phyloP scores from a whole-genome alignment of 768 basidiomycete genomes.

The Termitomyces sp. region DNA sequence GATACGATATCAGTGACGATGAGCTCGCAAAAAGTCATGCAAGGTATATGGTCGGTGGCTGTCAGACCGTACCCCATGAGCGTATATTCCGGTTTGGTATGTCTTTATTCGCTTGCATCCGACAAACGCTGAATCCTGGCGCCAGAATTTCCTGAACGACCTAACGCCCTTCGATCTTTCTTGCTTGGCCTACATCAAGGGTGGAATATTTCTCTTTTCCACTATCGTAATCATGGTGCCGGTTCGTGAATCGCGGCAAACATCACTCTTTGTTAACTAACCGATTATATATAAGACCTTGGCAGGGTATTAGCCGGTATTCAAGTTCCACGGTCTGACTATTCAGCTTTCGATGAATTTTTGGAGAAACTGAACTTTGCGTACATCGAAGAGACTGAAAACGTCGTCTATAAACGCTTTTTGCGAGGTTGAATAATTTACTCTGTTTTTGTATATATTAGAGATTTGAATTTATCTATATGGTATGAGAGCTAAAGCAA shows the following conservation, averaged over 20 bases:
- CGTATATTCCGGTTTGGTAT: constrained; percentile 89
- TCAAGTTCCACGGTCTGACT: constrained; percentile 75
- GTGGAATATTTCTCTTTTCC: constrained; percentile 97
- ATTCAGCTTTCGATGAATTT: constrained; percentile 65
- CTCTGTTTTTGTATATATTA: not conserved
- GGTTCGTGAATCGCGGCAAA: constrained; percentile 46
- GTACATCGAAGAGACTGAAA: constrained; percentile 91
- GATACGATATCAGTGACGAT: constrained; percentile 87
- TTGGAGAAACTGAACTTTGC: constrained; percentile 76
- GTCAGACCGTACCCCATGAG: constrained; percentile 72
- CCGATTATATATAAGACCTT: constrained; percentile 50
- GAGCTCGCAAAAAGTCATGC: constrained; percentile 95
- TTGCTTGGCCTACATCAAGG: constrained; percentile 72
- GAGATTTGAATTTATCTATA: not conserved
- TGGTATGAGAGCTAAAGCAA: not conserved
- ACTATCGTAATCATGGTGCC: constrained; percentile 96
- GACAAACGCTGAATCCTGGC: constrained; percentile 1
- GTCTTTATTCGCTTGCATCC: constrained; percentile 21
- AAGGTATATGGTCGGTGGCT: constrained; percentile 92
- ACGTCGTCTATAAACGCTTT: constrained; percentile 76
- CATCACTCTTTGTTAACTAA: not conserved
- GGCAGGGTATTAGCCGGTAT: constrained; percentile 92
- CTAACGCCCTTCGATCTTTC: constrained; percentile 87
- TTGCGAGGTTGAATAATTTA: constrained; percentile 30
- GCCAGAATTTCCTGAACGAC: constrained; percentile 93